Percentiles rank a stretch among this genome's conserved stretches.
These are phyloP conservation scores for Arthrobotrys megalospora DNA, from an alignment of 2,329 filamentous ascomycete genomes.

Conservation along the genomic window DNA sequence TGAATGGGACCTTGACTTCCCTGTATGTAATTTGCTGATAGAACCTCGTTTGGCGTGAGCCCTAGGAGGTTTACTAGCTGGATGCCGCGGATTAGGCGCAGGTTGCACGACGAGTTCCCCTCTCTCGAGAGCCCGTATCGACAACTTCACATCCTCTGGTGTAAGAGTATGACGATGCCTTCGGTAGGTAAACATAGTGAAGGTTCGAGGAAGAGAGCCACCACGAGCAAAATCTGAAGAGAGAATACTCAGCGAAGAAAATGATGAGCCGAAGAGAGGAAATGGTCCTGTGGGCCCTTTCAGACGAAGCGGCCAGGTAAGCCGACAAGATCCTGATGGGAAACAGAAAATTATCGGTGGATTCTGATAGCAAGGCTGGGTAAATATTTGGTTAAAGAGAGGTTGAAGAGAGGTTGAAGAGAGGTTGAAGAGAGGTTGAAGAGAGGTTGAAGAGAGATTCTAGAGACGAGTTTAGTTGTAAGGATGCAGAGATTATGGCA, in stretches of 20 bases:
- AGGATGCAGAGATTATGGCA: too few species aligned
- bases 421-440: too few species aligned
- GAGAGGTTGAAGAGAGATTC: too few species aligned
- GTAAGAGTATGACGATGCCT: slow-evolving; percentile 7
- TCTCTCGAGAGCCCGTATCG: slow-evolving; percentile 7
- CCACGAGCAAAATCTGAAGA: not conserved
- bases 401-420: too few species aligned
- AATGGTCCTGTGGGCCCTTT: too few species aligned
- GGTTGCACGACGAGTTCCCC: not conserved
- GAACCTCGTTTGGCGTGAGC: not conserved
- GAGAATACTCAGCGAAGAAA: not conserved
- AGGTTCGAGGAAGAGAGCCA: not conserved
- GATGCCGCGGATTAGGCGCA: not conserved
- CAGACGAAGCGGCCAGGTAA: too few species aligned
- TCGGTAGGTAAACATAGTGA: not conserved
- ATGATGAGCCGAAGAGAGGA: not conserved
- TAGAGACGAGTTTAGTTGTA: too few species aligned
- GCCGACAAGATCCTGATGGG: too few species aligned
- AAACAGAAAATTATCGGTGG: too few species aligned
- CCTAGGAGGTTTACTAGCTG: not conserved
- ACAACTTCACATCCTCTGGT: slow-evolving; percentile 17
- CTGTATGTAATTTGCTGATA: not conserved
- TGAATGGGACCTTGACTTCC: not conserved
- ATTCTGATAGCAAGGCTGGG: too few species aligned
- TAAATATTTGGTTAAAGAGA: too few species aligned